These are phyloP conservation scores for Fusarium sambucinum DNA, from an alignment of 2,329 filamentous ascomycete species.

Conservation along the genomic window DNA sequence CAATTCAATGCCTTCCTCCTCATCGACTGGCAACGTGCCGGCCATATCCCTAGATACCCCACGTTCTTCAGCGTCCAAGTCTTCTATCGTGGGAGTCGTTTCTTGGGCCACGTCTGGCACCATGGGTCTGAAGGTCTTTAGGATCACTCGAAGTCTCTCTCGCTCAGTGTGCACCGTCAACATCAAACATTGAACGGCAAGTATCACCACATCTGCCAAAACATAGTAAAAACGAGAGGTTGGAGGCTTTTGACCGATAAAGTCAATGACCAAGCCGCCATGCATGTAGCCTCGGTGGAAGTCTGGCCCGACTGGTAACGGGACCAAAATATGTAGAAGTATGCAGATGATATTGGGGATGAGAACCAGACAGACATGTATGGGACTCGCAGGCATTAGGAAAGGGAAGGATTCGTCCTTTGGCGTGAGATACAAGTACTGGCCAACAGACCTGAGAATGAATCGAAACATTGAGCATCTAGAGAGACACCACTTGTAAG, in stretches of 20 bases:
- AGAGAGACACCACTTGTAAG: slow-evolving; percentile 32
- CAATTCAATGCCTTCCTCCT: slow-evolving; percentile 61
- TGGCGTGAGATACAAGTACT: slow-evolving; percentile 74
- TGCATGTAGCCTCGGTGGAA: slow-evolving; percentile 74
- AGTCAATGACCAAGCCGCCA: slow-evolving; percentile 75
- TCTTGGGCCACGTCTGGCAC: slow-evolving; percentile 49
- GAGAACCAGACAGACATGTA: slow-evolving; percentile 69
- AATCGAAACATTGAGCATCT: slow-evolving; percentile 76
- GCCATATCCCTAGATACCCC: slow-evolving; percentile 60
- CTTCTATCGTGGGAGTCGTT: slow-evolving; percentile 56
- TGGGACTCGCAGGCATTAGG: slow-evolving; percentile 66
- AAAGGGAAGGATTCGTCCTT: slow-evolving; percentile 69
- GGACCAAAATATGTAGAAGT: slow-evolving; percentile 68
- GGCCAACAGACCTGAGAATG: slow-evolving; percentile 67
- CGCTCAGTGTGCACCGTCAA: slow-evolving; percentile 71
- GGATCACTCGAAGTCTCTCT: slow-evolving; percentile 65
- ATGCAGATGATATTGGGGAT: slow-evolving; percentile 71
- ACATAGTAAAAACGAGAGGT: slow-evolving; percentile 68
- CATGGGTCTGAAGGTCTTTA: slow-evolving; percentile 56
- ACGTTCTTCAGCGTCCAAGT: slow-evolving; percentile 69
- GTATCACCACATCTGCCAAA: slow-evolving; percentile 66
- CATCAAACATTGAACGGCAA: slow-evolving; percentile 73
- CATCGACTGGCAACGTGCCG: slow-evolving; percentile 53
- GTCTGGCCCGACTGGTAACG: slow-evolving; percentile 69
- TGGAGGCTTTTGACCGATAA: slow-evolving; percentile 74